Percentiles rank a stretch among this genome's conserved stretches.
phyloP scores from a whole-genome alignment of 306 rosid species.

The Mimosa bimucronata region DNA sequence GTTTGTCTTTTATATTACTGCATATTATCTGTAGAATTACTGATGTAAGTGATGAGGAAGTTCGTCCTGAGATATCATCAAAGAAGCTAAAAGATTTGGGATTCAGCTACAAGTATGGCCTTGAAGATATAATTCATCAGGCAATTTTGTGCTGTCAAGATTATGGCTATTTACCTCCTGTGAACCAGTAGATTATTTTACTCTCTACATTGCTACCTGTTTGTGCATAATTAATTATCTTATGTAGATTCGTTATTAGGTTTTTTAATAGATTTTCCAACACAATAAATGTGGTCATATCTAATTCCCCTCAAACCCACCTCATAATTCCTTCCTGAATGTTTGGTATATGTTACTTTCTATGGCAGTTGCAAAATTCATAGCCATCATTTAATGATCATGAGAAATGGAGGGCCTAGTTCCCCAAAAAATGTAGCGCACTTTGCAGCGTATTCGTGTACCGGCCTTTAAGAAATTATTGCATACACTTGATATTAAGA shows the following conservation, averaged over 20 bases:
- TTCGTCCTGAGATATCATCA: slow-evolving; percentile 61
- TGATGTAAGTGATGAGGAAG: slow-evolving; percentile 42
- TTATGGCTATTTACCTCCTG: slow-evolving; percentile 61
- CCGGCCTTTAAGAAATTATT: neutral
- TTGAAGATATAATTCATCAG: slow-evolving; percentile 59
- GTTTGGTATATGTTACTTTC: slow-evolving; percentile 24
- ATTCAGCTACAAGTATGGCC: slow-evolving; percentile 60
- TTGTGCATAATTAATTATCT: neutral
- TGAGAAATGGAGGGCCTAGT: neutral
- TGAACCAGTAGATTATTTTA: slow-evolving; percentile 8
- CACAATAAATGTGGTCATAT: neutral
- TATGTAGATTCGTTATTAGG: neutral
- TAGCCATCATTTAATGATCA: neutral
- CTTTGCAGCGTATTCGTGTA: neutral
- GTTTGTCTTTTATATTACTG: neutral
- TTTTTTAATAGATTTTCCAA: neutral
- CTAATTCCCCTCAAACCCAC: neutral
- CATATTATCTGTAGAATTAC: slow-evolving; percentile 36
- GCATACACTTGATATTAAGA: neutral
- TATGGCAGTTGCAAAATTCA: slow-evolving; percentile 2
- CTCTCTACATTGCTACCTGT: neutral
- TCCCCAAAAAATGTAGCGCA: neutral
- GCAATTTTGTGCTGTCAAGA: slow-evolving; percentile 51
- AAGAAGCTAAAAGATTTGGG: slow-evolving; percentile 19
- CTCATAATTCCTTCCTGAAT: slow-evolving; percentile 3